Percentiles rank a stretch among this genome's conserved stretches.
Conservation (phyloP, 2,329 filamentous ascomycete genomes). For the Colletotrichum melonis region DNA sequence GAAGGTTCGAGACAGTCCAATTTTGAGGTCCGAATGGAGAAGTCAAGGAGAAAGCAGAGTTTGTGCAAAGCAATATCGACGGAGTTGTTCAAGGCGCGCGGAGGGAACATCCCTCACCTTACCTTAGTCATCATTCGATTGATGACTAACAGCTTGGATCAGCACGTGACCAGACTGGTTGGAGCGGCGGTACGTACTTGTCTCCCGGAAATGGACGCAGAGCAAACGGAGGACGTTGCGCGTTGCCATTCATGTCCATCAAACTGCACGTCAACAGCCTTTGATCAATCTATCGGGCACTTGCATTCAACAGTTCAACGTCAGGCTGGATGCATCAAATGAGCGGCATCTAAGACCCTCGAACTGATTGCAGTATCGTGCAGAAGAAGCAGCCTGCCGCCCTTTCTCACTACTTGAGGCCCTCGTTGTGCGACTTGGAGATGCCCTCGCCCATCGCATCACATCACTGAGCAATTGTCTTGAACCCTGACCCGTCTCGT, state of each 20-base stretch:
- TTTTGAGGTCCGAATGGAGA: neutral
- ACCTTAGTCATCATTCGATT: neutral
- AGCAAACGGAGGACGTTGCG: neutral
- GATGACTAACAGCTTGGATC: neutral
- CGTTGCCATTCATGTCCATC: neutral
- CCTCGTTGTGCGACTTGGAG: neutral
- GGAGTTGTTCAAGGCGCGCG: no score
- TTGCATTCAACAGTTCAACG: neutral
- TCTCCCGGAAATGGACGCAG: neutral
- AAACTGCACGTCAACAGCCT: neutral
- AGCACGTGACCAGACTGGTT: neutral
- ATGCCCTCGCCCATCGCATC: neutral
- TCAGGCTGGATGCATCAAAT: neutral
- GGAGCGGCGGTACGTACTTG: neutral
- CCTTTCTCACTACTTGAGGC: neutral
- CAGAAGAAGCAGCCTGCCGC: conserved; percentile 15
- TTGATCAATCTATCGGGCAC: neutral
- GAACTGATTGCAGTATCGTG: conserved; percentile 28
- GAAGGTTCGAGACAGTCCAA: neutral
- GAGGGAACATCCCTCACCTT: neutral
- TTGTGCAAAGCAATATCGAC: neutral
- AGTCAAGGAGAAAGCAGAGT: no score
- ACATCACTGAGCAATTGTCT: neutral
- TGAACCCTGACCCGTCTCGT: conserved; percentile 4
- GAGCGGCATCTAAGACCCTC: neutral